Evolutionary conservation across 2,329 filamentous ascomycete genomes (phyloP), one percentile per base, ranked within the genome.

Genomic region (Emericellopsis cladophorae): DNA sequence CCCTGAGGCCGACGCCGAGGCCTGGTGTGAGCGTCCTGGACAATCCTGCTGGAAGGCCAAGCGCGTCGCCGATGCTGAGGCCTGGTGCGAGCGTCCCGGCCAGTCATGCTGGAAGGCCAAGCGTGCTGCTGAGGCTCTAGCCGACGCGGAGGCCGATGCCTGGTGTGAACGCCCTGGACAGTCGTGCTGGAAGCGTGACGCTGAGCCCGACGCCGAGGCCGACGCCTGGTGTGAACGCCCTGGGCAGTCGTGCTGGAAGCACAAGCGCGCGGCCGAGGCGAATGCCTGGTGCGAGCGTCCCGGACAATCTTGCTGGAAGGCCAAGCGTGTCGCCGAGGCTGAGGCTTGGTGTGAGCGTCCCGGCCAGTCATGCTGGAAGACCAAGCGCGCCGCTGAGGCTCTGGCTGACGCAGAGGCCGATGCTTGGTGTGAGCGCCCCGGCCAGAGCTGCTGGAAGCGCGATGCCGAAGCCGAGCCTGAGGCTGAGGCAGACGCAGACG

Each of bases 171-270:
- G 41, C 39, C 42, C 44, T 21, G 55, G 56, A 33, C 44, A 51
- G 42, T 42, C 49, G 2, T 59, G 56, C 55, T 56, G 54, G 55
- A 58, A 49, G 46, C 55, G 52, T 45, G 48, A 47, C 40, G 56
- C 57, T 45, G 40, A 37, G 18, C 41, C 43, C 40, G 37, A 39
- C 14, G 37, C 37, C 8, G 37, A 51, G 18, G 48, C 48, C 18
- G 51, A 49, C 18, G 43, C 46, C 18, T 56, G 54, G 51, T 60
- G 57, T 47, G 45, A 44, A 22, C 45, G 48, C 39, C 45, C 45
- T 22, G 60, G 60, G 15, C 48, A 57, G 46, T 44, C 53, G 7
- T 64, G 62, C 60, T 62, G 58, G 60, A 62, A 57, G 52, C 47
- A 55, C 12, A 52, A 52, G 18, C 46, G 52, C 22, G 51, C 50